phyloP scores from a whole-genome alignment of 2,329 filamentous ascomycete species.

The Thyridium curvatum region DNA sequence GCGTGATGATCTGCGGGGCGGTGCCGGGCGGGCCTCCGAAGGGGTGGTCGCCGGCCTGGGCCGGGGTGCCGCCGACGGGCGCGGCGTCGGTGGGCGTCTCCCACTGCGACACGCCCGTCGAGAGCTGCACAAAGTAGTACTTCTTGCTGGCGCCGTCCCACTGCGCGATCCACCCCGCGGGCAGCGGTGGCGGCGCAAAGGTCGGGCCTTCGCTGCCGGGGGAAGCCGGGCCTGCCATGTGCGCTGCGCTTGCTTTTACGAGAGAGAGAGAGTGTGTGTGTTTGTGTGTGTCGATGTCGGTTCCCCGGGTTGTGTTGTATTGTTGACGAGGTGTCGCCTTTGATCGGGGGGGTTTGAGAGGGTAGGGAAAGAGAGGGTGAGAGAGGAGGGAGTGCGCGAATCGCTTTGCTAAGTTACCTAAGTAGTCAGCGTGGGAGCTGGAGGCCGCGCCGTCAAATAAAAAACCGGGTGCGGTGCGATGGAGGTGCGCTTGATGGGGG shows the following conservation, averaged over 20 bases:
- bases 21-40: conserved; percentile 44
- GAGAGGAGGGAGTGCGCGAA: too few relatives aligned
- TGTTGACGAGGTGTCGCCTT: too few relatives aligned
- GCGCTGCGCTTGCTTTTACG: conserved; percentile 1
- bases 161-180: conserved; percentile 63
- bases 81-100: conserved; percentile 62
- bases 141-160: conserved; percentile 60
- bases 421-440: neutral
- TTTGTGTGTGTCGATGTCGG: neutral
- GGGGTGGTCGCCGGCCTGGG: conserved; percentile 50
- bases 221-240: conserved; percentile 54
- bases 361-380: too few relatives aligned
- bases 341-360: too few relatives aligned
- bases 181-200: conserved; percentile 53
- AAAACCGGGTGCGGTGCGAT: neutral
- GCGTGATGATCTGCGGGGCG: conserved; percentile 49
- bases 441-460: neutral
- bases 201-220: conserved; percentile 54
- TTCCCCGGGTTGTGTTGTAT: too few relatives aligned
- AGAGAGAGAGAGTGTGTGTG: neutral
- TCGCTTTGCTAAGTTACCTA: too few relatives aligned
- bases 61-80: conserved; percentile 54
- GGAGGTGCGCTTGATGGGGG: too few relatives aligned
- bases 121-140: conserved; percentile 68
- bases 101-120: conserved; percentile 68